phyloP scores from a whole-genome alignment of 169 alveolate species.

The Plasmodium fragile region DNA sequence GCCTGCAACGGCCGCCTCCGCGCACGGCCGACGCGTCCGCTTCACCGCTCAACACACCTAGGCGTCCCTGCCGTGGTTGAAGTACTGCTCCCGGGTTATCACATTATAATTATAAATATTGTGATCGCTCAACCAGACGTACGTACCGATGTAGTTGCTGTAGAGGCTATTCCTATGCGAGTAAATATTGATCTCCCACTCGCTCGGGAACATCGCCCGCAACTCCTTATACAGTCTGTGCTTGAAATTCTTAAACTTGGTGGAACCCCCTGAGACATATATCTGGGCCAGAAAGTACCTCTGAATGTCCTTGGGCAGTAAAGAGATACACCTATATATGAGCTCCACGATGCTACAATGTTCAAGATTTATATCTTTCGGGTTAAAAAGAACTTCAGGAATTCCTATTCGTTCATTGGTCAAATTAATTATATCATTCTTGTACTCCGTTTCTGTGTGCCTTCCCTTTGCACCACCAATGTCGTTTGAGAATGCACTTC shows the following conservation, averaged over 20 bases:
- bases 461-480: not conserved
- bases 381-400: slow-evolving; percentile 83
- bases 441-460: not conserved
- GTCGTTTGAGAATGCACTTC: not conserved
- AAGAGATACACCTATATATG: slow-evolving; percentile 79
- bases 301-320: slow-evolving; percentile 79
- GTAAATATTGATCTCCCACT: slow-evolving; percentile 75
- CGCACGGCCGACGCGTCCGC: too few species aligned
- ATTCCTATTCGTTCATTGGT: slow-evolving; percentile 81
- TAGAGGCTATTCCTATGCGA: slow-evolving; percentile 61
- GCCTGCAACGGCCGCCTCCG: too few species aligned
- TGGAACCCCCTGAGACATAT: slow-evolving; percentile 83
- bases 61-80: slow-evolving; percentile 16
- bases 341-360: slow-evolving; percentile 85
- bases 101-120: slow-evolving; percentile 47
- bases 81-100: slow-evolving; percentile 53
- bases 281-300: slow-evolving; percentile 80
- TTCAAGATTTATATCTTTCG: slow-evolving; percentile 79
- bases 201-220: slow-evolving; percentile 78
- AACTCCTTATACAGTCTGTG: slow-evolving; percentile 81
- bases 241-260: slow-evolving; percentile 80
- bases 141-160: slow-evolving; percentile 73
- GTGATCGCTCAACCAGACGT: slow-evolving; percentile 69
- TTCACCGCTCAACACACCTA: too few species aligned
- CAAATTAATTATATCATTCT: slow-evolving; percentile 71